These are phyloP conservation scores for Zoysia japonica DNA, from an alignment of 176 grass and related monocot species.

Conservation along the genomic window DNA sequence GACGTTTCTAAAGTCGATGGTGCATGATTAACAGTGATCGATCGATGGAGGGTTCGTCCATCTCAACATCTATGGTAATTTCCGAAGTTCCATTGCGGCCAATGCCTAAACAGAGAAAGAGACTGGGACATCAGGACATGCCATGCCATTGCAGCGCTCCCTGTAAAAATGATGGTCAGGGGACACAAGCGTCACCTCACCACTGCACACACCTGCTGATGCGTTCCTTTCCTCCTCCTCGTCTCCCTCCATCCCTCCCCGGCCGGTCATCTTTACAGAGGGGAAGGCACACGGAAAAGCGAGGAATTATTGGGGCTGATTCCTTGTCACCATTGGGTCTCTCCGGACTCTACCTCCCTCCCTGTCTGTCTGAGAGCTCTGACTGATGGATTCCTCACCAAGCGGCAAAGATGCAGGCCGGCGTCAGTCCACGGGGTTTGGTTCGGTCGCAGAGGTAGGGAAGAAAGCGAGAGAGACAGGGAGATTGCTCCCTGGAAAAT, in stretches of 20 bases:
- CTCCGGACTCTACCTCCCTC: slow-evolving; percentile 40
- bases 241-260: too few species aligned
- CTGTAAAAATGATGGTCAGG: slow-evolving; percentile 39
- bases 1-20: too few species aligned
- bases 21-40: neutral
- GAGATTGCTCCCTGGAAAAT: slow-evolving; percentile 32
- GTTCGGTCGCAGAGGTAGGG: slow-evolving; percentile 23
- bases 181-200: slow-evolving; percentile 68
- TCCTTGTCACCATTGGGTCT: slow-evolving; percentile 37
- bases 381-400: slow-evolving; percentile 86
- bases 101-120: slow-evolving; percentile 33
- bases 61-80: slow-evolving; percentile 29
- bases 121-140: neutral
- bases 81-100: slow-evolving; percentile 43
- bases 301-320: slow-evolving; percentile 48
- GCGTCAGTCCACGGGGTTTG: slow-evolving; percentile 48
- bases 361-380: slow-evolving; percentile 39
- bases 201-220: slow-evolving; percentile 39
- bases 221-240: neutral
- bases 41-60: neutral
- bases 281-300: slow-evolving; percentile 72
- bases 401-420: slow-evolving; percentile 49
- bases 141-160: slow-evolving; percentile 40
- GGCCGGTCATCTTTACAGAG: slow-evolving; percentile 68
- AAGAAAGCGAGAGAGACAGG: neutral